Conservation (phyloP, 495 filamentous ascomycete genomes). For the Penicillium chermesinum region DNA sequence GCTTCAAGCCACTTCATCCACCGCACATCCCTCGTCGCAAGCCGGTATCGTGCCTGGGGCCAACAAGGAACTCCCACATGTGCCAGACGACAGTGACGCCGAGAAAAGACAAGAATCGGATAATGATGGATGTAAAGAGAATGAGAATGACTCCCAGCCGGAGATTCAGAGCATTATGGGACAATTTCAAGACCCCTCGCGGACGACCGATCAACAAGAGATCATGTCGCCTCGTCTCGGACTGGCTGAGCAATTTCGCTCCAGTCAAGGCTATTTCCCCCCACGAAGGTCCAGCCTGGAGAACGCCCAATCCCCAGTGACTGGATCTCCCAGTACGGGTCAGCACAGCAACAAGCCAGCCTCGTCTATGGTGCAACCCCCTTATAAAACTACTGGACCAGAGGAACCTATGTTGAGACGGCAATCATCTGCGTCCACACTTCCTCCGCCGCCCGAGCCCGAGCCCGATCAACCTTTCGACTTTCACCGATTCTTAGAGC, state of each 20-base stretch:
- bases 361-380: slow-evolving; percentile 11
- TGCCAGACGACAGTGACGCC: slow-evolving; percentile 48
- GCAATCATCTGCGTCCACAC: slow-evolving; percentile 44
- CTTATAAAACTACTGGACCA: slow-evolving; percentile 15
- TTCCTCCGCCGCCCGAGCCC: slow-evolving; percentile 78
- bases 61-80: slow-evolving; percentile 48
- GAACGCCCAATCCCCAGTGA: slow-evolving; percentile 37
- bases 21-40: slow-evolving; percentile 11
- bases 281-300: slow-evolving; percentile 83
- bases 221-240: slow-evolving; percentile 79
- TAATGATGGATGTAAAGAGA: slow-evolving; percentile 47
- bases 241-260: slow-evolving; percentile 63
- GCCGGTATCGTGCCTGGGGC: slow-evolving; percentile 39
- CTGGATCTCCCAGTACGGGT: slow-evolving; percentile 10
- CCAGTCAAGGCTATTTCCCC: slow-evolving; percentile 61
- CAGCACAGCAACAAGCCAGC: slow-evolving; percentile 18
- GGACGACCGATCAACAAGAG: slow-evolving; percentile 62
- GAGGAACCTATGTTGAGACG: slow-evolving; percentile 42
- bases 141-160: slow-evolving; percentile 61
- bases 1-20: neutral
- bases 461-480: slow-evolving; percentile 91
- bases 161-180: slow-evolving; percentile 98
- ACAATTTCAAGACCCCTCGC: slow-evolving; percentile 63
- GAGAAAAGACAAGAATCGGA: slow-evolving; percentile 43
- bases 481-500: slow-evolving; percentile 95